Conservation (phyloP, 73 alveolate genomes). For the Stentor roeselii region DNA sequence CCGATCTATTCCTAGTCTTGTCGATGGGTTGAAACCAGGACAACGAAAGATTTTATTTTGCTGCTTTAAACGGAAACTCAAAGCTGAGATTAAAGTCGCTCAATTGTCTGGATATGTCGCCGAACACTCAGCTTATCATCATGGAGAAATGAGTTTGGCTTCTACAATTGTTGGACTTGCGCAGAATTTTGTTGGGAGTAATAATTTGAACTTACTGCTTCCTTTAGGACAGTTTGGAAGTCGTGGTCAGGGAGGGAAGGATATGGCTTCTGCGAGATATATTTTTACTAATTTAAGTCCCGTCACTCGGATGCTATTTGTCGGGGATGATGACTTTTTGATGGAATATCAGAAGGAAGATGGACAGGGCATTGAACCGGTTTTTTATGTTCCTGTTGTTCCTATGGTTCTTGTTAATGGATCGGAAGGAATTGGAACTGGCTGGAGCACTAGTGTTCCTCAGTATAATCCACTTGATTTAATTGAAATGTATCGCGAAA, state of each 20-base stretch:
- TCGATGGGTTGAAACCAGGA: conserved; percentile 99
- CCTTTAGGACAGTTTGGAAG: conserved; percentile 99
- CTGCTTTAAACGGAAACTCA: conserved; percentile 95
- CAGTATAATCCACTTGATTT: conserved; percentile 95
- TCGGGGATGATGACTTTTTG: conserved; percentile 92
- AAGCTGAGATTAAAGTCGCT: conserved; percentile 97
- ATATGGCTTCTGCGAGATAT: conserved; percentile 99
- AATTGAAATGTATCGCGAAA: conserved; percentile 74
- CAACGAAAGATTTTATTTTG: conserved; percentile 97
- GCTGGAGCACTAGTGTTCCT: conserved; percentile 97
- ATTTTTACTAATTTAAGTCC: conserved; percentile 90
- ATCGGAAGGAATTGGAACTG: conserved; percentile 99
- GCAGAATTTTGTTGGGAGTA: conserved; percentile 96
- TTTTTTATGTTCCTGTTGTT: conserved; percentile 96
- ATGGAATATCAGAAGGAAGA: conserved; percentile 97
- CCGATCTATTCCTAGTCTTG: conserved; percentile 95
- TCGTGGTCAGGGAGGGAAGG: conserved; percentile 98
- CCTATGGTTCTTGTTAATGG: conserved; percentile 98
- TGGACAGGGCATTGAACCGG: conserved; percentile 99
- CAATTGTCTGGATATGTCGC: conserved; percentile 98
- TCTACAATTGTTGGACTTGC: conserved; percentile 98
- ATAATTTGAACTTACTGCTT: conserved; percentile 88
- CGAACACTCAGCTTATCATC: conserved; percentile 99
- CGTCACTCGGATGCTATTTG: conserved; percentile 89
- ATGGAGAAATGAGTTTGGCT: conserved; percentile 95